Percentiles rank a stretch among this genome's conserved stretches.
These are phyloP conservation scores for Pachyrhizus erosus DNA, from an alignment of 306 rosid species.

Conservation along the genomic window DNA sequence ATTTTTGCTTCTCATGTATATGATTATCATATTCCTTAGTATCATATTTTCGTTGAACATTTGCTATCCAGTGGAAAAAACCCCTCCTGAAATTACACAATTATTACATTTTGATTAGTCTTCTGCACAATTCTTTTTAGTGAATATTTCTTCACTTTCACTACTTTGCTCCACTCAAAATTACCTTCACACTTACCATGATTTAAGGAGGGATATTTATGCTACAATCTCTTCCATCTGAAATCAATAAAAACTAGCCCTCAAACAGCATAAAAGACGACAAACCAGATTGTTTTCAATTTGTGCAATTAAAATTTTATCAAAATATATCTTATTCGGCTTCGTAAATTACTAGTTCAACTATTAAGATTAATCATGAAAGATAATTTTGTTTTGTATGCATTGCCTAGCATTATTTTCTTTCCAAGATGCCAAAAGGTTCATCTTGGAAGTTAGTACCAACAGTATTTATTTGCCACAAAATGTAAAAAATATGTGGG, in stretches of 20 bases:
- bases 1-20: no score
- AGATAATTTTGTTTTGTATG: not conserved
- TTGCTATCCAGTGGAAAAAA: no score
- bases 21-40: no score
- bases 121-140: not conserved
- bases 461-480: no score
- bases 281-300: not conserved
- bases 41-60: no score
- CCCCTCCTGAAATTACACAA: no score
- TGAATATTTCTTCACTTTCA: not conserved
- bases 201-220: not conserved
- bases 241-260: not conserved
- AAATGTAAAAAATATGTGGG: not conserved
- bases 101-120: not conserved
- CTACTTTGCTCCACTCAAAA: not conserved
- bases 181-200: not conserved
- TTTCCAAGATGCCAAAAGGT: not conserved
- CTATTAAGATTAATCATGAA: not conserved
- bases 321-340: not conserved
- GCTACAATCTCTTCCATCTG: not conserved
- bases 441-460: not conserved
- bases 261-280: not conserved
- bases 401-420: not conserved
- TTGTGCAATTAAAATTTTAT: not conserved
- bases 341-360: no score